Evolutionary conservation across 2,329 filamentous ascomycete species (phyloP), one percentile per base, ranked within the genome.

Genomic region (Metarhizium album): DNA sequence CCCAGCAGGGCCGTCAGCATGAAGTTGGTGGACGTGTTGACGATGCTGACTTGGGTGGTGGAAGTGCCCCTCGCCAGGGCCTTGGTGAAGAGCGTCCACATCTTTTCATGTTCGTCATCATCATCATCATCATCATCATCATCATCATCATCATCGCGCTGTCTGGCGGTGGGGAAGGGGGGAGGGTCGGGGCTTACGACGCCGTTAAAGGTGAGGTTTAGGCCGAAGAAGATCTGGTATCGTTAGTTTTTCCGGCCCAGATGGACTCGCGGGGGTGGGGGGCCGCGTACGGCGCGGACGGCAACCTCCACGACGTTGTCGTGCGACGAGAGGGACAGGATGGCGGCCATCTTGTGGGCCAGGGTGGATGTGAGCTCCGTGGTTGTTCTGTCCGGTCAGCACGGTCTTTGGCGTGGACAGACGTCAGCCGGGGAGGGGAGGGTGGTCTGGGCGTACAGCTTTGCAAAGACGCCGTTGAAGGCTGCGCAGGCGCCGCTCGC

Each of bases 21-120:
- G 65, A 91, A 91, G 69, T 91, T 91, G 51, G 84, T 76, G 14
- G 84, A 87, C 2, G 87, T 90, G 66, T 91, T 91, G 65, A 91
- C 81, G 63, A 91, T 84, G 57, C 81, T 84, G 46, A 90, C 87
- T 61, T 88, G 85, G 0, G 87, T 87, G 8, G 87, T 89, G 2
- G 85, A 89, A 52, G 79, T 77, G 14, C 86, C 85, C 18, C 79
- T 76, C 0, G 86, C 81, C n/a, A 91, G 77, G 48, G 87, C 87
- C 47, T 80, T 78, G 6, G 87, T 91, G 70, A 90, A 91, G 46
- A 91, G 76, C 0, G 84, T 82, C 87, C 87, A 91, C 87, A 91
- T 91, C 67, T 80, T 13, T 35, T 16, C 22, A 20, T 42, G 7
- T 6, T 9, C 2, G 27, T 29, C 27, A 29, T n/a, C n/a, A n/a